Percentiles rank a stretch among this genome's conserved stretches.
Evolutionary conservation across 352 stramenopile species (phyloP).

Genomic region (Phytophthora meadii): DNA sequence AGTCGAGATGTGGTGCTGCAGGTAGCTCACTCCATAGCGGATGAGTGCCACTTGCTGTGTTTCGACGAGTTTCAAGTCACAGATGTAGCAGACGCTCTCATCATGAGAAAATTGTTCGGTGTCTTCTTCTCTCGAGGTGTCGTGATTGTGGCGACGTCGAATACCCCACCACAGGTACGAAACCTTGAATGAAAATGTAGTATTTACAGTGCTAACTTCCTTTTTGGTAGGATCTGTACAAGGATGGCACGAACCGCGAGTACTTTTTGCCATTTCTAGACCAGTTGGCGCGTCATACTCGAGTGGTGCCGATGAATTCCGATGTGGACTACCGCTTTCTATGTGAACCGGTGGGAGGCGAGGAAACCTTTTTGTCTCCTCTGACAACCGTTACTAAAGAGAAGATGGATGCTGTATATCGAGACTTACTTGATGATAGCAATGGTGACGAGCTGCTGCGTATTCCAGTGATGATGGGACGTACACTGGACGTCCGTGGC

Average conservation of each 20-base stretch:
- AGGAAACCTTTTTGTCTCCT: slow-evolving; percentile 68
- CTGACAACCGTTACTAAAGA: slow-evolving; percentile 38
- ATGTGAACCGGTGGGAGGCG: slow-evolving; percentile 34
- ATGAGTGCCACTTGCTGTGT: slow-evolving; percentile 93
- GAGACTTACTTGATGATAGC: slow-evolving; percentile 19
- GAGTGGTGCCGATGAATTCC: slow-evolving; percentile 73
- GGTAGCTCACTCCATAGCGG: slow-evolving; percentile 88
- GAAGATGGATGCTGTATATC: slow-evolving; percentile 57
- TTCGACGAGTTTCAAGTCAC: slow-evolving; percentile 99
- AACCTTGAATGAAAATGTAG: neutral
- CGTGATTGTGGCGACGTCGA: slow-evolving; percentile 96
- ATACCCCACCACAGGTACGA: slow-evolving; percentile 77
- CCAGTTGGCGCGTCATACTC: slow-evolving; percentile 91
- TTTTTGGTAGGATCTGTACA: slow-evolving; percentile 90
- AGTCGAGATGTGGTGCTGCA: slow-evolving; percentile 73
- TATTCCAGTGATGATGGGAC: slow-evolving; percentile 85
- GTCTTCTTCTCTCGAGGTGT: slow-evolving; percentile 90
- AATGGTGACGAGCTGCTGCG: slow-evolving; percentile 36
- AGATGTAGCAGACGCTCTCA: slow-evolving; percentile 97
- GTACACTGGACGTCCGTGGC: slow-evolving; percentile 58
- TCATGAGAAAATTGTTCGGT: slow-evolving; percentile 95
- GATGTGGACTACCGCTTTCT: slow-evolving; percentile 80
- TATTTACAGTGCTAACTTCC: neutral
- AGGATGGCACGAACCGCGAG: slow-evolving; percentile 94
- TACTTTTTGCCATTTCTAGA: slow-evolving; percentile 98